These are phyloP conservation scores for Thecaphora thlaspeos DNA, from an alignment of 1,284 basidiomycete genomes.

Conservation along the genomic window DNA sequence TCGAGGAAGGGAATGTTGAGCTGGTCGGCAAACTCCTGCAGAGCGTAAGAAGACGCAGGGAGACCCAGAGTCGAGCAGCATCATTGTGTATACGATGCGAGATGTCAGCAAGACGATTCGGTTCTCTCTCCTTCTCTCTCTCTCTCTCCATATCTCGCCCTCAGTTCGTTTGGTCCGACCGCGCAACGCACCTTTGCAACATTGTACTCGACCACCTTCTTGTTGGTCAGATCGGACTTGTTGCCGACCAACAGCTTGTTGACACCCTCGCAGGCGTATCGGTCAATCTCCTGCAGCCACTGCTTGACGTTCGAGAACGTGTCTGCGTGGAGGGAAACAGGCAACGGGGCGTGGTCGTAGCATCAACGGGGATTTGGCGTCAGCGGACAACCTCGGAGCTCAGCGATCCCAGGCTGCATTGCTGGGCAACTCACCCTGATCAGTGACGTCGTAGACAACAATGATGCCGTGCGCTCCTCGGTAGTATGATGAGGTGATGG, in stretches of 20 bases:
- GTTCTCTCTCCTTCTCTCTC: no score
- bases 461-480: constrained; percentile 91
- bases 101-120: no score
- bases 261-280: constrained; percentile 97
- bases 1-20: constrained; percentile 60
- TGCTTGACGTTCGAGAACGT: constrained; percentile 99
- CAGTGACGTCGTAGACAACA: constrained; percentile 98
- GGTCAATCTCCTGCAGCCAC: constrained; percentile 99
- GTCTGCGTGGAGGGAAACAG: constrained; percentile 56
- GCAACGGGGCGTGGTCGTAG: background rate
- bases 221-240: constrained; percentile 94
- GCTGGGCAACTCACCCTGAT: constrained; percentile 63
- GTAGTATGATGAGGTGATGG: constrained; percentile 88
- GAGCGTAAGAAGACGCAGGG: constrained; percentile 4
- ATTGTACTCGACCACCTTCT: constrained; percentile 98
- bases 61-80: constrained; percentile 11
- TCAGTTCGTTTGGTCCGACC: no score
- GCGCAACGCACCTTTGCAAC: constrained; percentile 77
- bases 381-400: no score
- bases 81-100: no score
- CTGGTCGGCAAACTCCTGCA: constrained; percentile 46
- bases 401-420: no score
- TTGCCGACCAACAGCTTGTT: constrained; percentile 98
- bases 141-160: no score
- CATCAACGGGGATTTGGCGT: no score